These are phyloP conservation scores for Aspergillus melleus DNA, from an alignment of 2,329 filamentous ascomycete species.

Conservation along the genomic window DNA sequence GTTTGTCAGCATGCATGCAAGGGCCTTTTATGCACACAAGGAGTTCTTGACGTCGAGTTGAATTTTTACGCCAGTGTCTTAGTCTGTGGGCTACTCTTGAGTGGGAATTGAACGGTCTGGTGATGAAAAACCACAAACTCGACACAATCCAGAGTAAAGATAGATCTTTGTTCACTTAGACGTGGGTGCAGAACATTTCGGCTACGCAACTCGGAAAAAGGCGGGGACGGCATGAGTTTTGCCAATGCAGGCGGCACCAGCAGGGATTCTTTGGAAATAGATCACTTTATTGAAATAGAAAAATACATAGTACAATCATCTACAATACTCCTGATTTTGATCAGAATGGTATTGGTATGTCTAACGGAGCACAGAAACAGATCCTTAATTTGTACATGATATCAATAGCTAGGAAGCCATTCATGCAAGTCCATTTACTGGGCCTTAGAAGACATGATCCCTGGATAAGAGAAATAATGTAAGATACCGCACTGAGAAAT, in stretches of 20 bases:
- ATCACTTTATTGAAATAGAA: background rate
- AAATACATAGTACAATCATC: background rate
- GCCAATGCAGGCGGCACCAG: background rate
- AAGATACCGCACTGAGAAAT: background rate
- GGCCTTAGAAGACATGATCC: slow-evolving; percentile 42
- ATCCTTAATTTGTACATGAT: slow-evolving; percentile 43
- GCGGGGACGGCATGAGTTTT: background rate
- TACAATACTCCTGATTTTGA: slow-evolving; percentile 10
- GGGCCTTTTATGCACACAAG: background rate
- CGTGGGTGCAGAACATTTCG: background rate
- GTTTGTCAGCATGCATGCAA: slow-evolving; percentile 5
- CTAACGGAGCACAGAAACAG: slow-evolving; percentile 38
- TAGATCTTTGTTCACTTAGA: no score
- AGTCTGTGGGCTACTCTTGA: background rate
- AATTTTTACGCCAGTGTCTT: background rate
- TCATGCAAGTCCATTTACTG: slow-evolving; percentile 37
- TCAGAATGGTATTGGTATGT: slow-evolving; percentile 38
- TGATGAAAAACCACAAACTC: no score
- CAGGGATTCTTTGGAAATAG: background rate
- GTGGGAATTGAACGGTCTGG: no score
- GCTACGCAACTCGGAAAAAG: background rate
- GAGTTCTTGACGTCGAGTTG: background rate
- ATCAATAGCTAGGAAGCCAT: slow-evolving; percentile 29
- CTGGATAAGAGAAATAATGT: slow-evolving; percentile 16
- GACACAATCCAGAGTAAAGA: no score